Evolutionary conservation across 2,329 filamentous ascomycete species (phyloP), one percentile per base, ranked within the genome.

Genomic region (Gremmenia infestans): DNA sequence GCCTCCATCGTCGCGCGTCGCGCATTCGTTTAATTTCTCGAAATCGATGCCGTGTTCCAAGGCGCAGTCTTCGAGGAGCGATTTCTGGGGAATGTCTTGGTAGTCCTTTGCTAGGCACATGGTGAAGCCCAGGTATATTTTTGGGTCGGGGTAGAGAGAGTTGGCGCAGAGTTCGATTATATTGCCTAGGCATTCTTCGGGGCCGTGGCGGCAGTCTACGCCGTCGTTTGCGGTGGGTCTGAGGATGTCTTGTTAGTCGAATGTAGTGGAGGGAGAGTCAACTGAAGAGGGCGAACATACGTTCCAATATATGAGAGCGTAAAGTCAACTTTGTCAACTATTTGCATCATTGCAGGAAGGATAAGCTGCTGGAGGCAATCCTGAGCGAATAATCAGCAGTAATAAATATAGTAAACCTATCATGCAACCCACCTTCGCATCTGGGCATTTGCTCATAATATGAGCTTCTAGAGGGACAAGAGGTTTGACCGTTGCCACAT

Each of bases 381-480:
- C 77, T 81, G 57, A 25, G 37, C 6, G 6, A 47, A 46, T 53
- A 50, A 56, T 22, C 14, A 23, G 15, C 50, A 46, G 36, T 49
- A 47, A 55, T 50, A 14, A 17, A 39, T 23, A 35, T 32, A 15
- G 56, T 40, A 51, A 39, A 22, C 49, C 15, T 6, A 57, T 37
- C 42, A 22, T 15, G 8, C 28, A 28, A 58, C 73, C 11, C 67
- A 82, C 80, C 71, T 80, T 81, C 2, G 94, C 91, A 72, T 99
- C 94, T 0, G 93, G 92, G 68, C 94, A 99, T 78, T 97, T 97
- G 74, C 86, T 89, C 87, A 97, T 99, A 65, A 97, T 94, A 72
- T 97, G 93, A 54, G 91, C 89, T 71, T 99, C 94, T 2, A 99
- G 74, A 4, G 91, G 88, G 4, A 97, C 87, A 56, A 78, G 73